These are phyloP conservation scores for Leccinum boreale DNA, from an alignment of 768 basidiomycete genomes.

Conservation along the genomic window DNA sequence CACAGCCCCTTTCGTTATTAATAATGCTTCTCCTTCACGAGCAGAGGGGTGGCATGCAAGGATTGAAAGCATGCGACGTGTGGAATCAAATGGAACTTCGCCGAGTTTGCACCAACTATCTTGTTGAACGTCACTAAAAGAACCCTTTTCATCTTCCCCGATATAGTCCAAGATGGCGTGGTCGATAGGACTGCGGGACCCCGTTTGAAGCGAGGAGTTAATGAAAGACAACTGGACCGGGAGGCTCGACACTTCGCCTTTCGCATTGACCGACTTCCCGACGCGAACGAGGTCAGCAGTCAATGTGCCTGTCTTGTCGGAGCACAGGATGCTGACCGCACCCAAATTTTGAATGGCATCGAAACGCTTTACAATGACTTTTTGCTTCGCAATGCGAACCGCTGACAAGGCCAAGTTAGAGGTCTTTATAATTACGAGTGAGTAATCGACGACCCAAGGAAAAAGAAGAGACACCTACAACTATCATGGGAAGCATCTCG, in stretches of 20 bases:
- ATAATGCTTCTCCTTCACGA: conserved; percentile 17
- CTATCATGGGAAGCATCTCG: conserved; percentile 34
- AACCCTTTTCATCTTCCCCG: conserved; percentile 10
- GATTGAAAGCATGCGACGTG: conserved; percentile 34
- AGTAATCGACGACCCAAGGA: neutral
- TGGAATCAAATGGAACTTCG: conserved; percentile 36
- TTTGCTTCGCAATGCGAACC: conserved; percentile 50
- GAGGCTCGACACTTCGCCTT: conserved; percentile 22
- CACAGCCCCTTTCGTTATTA: conserved; percentile 31
- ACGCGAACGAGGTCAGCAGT: conserved; percentile 40
- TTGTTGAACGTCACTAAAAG: conserved; percentile 3
- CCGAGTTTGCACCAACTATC: conserved; percentile 30
- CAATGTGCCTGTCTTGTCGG: conserved; percentile 66
- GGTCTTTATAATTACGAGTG: conserved; percentile 43
- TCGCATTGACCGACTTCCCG: conserved; percentile 27
- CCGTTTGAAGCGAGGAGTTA: conserved; percentile 33
- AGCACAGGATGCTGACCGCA: conserved; percentile 51
- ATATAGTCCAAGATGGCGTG: conserved; percentile 31
- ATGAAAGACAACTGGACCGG: conserved; percentile 30
- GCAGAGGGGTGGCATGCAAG: conserved; percentile 27
- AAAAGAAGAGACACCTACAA: conserved; percentile 16
- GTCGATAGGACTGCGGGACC: conserved; percentile 36
- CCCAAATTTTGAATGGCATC: conserved; percentile 63
- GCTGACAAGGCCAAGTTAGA: conserved; percentile 60
- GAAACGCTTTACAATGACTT: conserved; percentile 61